Evolutionary conservation across 345 rosid species (phyloP), one percentile per base, ranked within the genome.

Genomic region (Nasturtium officinale): DNA sequence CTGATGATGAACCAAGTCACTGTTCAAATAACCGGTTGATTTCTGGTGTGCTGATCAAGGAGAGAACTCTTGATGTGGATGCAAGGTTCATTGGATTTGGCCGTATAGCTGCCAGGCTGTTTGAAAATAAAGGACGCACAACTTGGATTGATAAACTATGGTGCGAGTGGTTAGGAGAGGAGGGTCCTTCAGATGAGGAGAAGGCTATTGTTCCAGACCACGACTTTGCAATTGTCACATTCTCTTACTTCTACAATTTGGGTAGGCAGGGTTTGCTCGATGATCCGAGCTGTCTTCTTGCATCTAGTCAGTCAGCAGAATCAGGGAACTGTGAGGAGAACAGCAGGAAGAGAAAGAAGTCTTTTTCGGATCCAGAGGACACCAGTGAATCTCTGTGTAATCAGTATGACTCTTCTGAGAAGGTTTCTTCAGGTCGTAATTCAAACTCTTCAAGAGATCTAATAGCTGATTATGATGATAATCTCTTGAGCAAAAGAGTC

Each of bases 151-250:
- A 77, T 57, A 86, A 85, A 71, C 76, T 92, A 52, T 92, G 99
- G 99, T 96, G 99, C 69, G 96, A 92, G 82, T 96, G 98, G 95
- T 65, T 90, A 61, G 96, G 92, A 53, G 77, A 82, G 20, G 81
- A 70, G 77, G 76, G 53, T 75, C 76, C 37, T 55, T 69, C 26
- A 17, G 72, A 75, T 56, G 80, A 76, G 65, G 87, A 82, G 53
- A 67, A 61, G 29, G 32, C 52, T 65, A 25, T 48, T 63, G 73
- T 82, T 50, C 80, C 81, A 20, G 83, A 87, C 78, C 97, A 89
- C 79, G 88, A 85, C 60, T 90, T 87, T 82, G 95, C 89, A 45
- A 78, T 89, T 73, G 82, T 89, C 57, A 77, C 85, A 47, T 90
- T 90, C 73, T 72, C 79, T 43, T 87, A 84, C 78, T 75, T 81